Evolutionary conservation across 2,329 filamentous ascomycete species (phyloP).

Genomic region (Xylariaceae sp.): DNA sequence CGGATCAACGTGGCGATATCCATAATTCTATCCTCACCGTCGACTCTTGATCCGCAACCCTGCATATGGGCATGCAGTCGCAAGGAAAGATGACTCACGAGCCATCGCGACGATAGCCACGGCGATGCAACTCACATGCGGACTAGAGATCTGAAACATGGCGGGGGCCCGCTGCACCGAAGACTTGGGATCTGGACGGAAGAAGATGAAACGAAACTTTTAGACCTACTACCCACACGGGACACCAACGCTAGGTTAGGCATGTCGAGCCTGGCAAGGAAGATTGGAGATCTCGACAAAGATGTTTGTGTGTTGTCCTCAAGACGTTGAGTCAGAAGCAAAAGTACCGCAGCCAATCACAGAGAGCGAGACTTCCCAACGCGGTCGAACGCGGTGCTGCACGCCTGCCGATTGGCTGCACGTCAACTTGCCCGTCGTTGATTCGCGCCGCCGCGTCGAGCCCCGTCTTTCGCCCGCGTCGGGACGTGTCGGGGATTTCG

Average conservation of each 20-base stretch:
- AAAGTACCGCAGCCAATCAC: slow-evolving; percentile 5
- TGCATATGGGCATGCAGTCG: slow-evolving; percentile 15
- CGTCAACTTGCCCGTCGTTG: slow-evolving; percentile 1
- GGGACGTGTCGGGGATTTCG: not conserved
- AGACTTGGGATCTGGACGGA: slow-evolving; percentile 18
- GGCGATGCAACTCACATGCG: slow-evolving; percentile 3
- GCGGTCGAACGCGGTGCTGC: slow-evolving; percentile 19
- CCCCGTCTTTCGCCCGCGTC: not conserved
- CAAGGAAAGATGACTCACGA: slow-evolving; percentile 26
- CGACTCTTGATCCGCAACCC: slow-evolving; percentile 12
- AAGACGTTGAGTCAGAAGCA: slow-evolving; percentile 1
- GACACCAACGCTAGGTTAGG: too few species aligned
- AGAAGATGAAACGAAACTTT: slow-evolving; percentile 25
- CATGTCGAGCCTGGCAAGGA: not conserved
- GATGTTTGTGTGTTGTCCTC: too few species aligned
- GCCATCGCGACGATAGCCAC: not conserved
- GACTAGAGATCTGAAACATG: slow-evolving; percentile 26
- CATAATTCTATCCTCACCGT: slow-evolving; percentile 9
- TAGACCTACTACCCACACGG: not conserved
- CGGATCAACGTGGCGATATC: not conserved
- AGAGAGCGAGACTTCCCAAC: not conserved
- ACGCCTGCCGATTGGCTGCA: slow-evolving; percentile 17
- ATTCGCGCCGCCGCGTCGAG: slow-evolving; percentile 4
- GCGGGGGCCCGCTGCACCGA: slow-evolving; percentile 13
- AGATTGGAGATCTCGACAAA: not conserved